Evolutionary conservation across 2,329 filamentous ascomycete species (phyloP).

Genomic region (Cercospora sp.): DNA sequence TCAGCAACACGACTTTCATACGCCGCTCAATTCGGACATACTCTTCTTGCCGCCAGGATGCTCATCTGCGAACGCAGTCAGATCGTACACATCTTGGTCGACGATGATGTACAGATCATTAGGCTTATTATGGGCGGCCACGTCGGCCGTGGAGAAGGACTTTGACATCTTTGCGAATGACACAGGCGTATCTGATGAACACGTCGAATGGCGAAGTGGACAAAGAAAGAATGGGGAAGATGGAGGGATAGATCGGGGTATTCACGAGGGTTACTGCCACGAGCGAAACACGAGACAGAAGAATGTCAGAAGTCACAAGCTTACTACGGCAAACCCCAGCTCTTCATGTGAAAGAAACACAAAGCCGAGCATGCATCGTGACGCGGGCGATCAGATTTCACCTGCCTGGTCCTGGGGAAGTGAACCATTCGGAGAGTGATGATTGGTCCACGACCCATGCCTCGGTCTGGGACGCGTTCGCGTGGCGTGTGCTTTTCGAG

Average conservation of each 20-base stretch:
- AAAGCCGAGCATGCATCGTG: conserved; percentile 10
- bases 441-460: not conserved
- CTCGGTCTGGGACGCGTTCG: not conserved
- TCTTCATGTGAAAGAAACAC: conserved; percentile 14
- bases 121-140: conserved; percentile 86
- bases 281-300: conserved; percentile 12
- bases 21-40: conserved; percentile 35
- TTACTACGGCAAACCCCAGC: conserved; percentile 4
- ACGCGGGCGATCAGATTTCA: not conserved
- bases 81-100: conserved; percentile 92
- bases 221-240: not conserved
- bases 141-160: conserved; percentile 78
- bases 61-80: conserved; percentile 66
- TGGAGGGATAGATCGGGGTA: not conserved
- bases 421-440: not conserved
- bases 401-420: not conserved
- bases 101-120: conserved; percentile 86
- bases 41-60: conserved; percentile 72
- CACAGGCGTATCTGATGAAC: not conserved
- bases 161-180: conserved; percentile 71
- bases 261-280: not conserved
- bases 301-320: conserved; percentile 11
- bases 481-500: conserved; percentile 3
- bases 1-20: not conserved
- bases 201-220: not conserved